phyloP scores from a whole-genome alignment of 2,329 filamentous ascomycete species.

The Xylaria sp. region DNA sequence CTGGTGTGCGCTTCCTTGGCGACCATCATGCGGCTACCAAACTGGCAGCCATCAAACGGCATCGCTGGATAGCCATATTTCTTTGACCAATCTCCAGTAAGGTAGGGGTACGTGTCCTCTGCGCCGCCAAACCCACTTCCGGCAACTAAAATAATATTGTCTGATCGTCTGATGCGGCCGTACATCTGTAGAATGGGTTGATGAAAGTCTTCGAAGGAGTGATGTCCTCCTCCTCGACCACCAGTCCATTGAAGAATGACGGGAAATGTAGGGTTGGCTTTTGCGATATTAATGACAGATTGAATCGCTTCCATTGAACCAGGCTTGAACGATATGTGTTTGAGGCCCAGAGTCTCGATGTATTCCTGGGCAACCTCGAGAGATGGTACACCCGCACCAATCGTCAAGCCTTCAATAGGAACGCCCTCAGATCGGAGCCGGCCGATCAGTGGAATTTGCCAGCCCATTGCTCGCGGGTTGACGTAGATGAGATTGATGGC shows the following conservation, averaged over 20 bases:
- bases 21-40: constrained; percentile 94
- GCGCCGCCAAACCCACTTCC: constrained; percentile 92
- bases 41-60: constrained; percentile 92
- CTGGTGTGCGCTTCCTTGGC: constrained; percentile 93
- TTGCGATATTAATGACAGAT: constrained; percentile 89
- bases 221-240: constrained; percentile 91
- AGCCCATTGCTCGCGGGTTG: constrained; percentile 86
- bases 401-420: constrained; percentile 90
- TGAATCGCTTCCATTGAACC: constrained; percentile 90
- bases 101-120: constrained; percentile 91
- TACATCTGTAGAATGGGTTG: constrained; percentile 93
- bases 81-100: constrained; percentile 89
- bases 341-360: constrained; percentile 89
- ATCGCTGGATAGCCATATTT: constrained; percentile 89
- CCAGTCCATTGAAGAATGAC: constrained; percentile 95
- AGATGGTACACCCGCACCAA: constrained; percentile 92
- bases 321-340: constrained; percentile 95
- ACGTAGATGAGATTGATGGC: constrained; percentile 92
- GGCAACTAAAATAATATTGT: constrained; percentile 89
- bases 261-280: constrained; percentile 93
- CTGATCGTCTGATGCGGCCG: constrained; percentile 81
- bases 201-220: constrained; percentile 96
- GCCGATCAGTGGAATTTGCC: constrained; percentile 88
- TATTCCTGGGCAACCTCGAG: constrained; percentile 94
- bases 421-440: constrained; percentile 85